A percentile compares a stretch with the other conserved stretches of the same genome.
Conservation (phyloP, 2,329 filamentous ascomycete genomes). For the Ceratocystis cacaofunesta region DNA sequence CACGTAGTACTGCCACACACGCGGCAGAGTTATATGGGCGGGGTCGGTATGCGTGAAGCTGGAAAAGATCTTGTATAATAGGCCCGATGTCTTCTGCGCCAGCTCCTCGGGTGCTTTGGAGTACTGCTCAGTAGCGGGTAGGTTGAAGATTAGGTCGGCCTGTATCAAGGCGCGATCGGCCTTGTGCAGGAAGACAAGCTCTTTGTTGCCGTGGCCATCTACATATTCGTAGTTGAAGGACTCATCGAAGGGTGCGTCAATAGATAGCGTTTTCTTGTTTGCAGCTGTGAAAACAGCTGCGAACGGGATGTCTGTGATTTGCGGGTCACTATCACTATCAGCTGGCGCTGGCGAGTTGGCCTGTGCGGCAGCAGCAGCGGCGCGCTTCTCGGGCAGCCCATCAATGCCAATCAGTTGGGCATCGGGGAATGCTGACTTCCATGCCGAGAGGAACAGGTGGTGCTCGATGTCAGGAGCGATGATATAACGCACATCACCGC, state of each 20-base stretch:
- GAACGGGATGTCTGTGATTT: slow-evolving; percentile 41
- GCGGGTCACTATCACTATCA: slow-evolving; percentile 18
- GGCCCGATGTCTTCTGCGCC: slow-evolving; percentile 12
- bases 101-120: slow-evolving; percentile 30
- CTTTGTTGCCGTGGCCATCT: slow-evolving; percentile 63
- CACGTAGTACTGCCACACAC: slow-evolving; percentile 57
- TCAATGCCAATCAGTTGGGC: slow-evolving; percentile 72
- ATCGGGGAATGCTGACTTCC: slow-evolving; percentile 62
- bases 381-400: slow-evolving; percentile 70
- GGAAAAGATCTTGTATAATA: slow-evolving; percentile 32
- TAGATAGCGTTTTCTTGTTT: slow-evolving; percentile 34
- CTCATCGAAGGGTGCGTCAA: slow-evolving; percentile 65
- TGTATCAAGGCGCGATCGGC: slow-evolving; percentile 67
- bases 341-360: slow-evolving; percentile 29
- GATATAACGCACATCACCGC: slow-evolving; percentile 65
- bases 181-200: slow-evolving; percentile 75
- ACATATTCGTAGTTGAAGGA: slow-evolving; percentile 85
- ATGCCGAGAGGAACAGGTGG: slow-evolving; percentile 81
- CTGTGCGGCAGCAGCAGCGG: slow-evolving; percentile 35
- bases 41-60: slow-evolving; percentile 41
- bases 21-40: slow-evolving; percentile 45
- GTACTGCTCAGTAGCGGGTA: slow-evolving; percentile 79
- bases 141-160: slow-evolving; percentile 84
- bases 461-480: slow-evolving; percentile 82
- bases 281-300: slow-evolving; percentile 50